Evolutionary conservation across 345 rosid species (phyloP), one percentile per base, ranked within the genome.

Genomic region (Fremontodendron californicum): DNA sequence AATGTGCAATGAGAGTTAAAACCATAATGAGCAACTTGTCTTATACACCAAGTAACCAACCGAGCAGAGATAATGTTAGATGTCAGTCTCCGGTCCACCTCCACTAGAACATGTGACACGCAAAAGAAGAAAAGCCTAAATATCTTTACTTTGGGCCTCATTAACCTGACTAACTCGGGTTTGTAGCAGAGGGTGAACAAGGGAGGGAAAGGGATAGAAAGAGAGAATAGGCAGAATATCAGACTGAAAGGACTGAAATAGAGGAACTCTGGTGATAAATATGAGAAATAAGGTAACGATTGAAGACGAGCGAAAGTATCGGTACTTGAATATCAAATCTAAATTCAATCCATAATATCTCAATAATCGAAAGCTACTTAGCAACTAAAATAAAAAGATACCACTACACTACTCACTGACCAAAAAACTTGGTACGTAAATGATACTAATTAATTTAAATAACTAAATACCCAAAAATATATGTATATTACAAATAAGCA

Each of bases 351-450:
- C 52, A 5, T 21, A 13, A 12, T 10, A 40, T 40, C 29, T 66
- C 46, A 66, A 19, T 39, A 66, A 66, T 40, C 27, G 25, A 23
- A 66, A 21, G 71, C 71, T 65, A 65, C 60, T n/a, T n/a, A 61
- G 3, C 19, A 13, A 61, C 66, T 60, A 60, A 60, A 60, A 60
- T 29, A 61, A 31, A 6, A 61, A 29, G 40, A 4, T 64, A 64
- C 25, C 43, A 19, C 12, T 8, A 35, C 25, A 21, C 43, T 18
- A 19, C 25, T 37, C n/a, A 45, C 25, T 9, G 1, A 37, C 69
- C 27, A 18, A 63, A 33, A 37, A 18, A 64, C 69, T 37, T 64
- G 65, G 65, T 16, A 61, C 29, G 18, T 40, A 66, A 66, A 39
- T 10, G 12, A 21, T 42, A 40, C 27, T 19, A 65, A 39, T 13